These are phyloP conservation scores for Fusarium sp. DNA, from an alignment of 2,329 filamentous ascomycete species.

Conservation along the genomic window DNA sequence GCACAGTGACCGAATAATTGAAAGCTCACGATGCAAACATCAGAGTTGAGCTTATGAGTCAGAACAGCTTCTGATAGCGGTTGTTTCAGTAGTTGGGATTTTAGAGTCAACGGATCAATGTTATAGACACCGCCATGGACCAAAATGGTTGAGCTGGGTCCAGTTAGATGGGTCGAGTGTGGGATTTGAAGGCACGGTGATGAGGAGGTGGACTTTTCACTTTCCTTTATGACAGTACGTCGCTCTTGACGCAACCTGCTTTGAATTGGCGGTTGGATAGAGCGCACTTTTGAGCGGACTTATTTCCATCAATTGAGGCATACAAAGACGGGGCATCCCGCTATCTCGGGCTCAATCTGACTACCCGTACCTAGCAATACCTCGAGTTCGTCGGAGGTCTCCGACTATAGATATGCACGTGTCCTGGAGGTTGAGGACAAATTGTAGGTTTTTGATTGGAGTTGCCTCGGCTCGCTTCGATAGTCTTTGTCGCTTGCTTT, in stretches of 20 bases:
- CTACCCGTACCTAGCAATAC: slow-evolving; percentile 7
- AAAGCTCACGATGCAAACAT: slow-evolving; percentile 21
- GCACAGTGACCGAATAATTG: slow-evolving; percentile 3
- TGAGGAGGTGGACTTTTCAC: slow-evolving; percentile 37
- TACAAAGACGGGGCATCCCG: slow-evolving; percentile 35
- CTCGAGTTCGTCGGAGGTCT: slow-evolving; percentile 6
- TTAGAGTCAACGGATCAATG: slow-evolving; percentile 22
- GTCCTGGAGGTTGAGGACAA: background rate
- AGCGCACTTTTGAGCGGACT: slow-evolving; percentile 36
- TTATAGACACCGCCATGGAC: slow-evolving; percentile 26
- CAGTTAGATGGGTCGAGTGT: slow-evolving; percentile 21
- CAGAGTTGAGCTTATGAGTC: slow-evolving; percentile 17
- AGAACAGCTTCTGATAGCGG: slow-evolving; percentile 15
- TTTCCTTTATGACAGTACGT: slow-evolving; percentile 31
- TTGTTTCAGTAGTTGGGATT: slow-evolving; percentile 22
- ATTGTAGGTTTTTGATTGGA: slow-evolving; percentile 1
- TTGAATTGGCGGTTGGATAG: slow-evolving; percentile 35
- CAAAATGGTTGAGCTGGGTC: slow-evolving; percentile 8
- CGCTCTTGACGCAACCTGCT: slow-evolving; percentile 32
- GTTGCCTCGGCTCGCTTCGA: slow-evolving; percentile 6
- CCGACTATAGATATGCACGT: slow-evolving; percentile 19
- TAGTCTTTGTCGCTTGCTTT: slow-evolving; percentile 4
- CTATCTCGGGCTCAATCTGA: slow-evolving; percentile 14
- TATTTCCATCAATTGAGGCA: slow-evolving; percentile 44
- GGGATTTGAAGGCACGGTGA: slow-evolving; percentile 25